Base-by-base conservation (phyloP, 2,329 filamentous ascomycete species). In the Stemphylium vesicarium region DNA sequence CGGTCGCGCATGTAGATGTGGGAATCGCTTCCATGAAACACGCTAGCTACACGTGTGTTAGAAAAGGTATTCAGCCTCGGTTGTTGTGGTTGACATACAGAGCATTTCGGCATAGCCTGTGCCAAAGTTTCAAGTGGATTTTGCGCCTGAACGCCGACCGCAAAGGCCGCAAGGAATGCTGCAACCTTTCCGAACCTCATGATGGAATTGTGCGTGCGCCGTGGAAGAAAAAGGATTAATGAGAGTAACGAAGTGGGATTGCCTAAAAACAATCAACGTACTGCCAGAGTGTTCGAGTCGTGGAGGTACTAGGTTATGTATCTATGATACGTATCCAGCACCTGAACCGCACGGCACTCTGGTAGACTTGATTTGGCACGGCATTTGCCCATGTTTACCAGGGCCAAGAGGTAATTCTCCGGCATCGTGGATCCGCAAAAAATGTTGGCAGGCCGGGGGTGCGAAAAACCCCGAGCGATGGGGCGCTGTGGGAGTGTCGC, bases 1-100 rank as follows among this genome's bases (percentile, higher is more conserved):
- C 75, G 1, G 67, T 55, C 4, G 70, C 62, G 53, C 78, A 80
- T 9, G 57, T 58, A 1, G 78, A 79, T 55, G 68, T 60, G 4
- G 71, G 62, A 16, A 76, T 54, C 2, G 64, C 61, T 20, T 54
- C n/a, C 22, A 35, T 53, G 18, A 69, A 59, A 50, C 66, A 69
- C 22, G 41, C 24, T 32, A 68, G 32, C 66, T 69, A 22, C 3
- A 42, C n/a, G 31, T 9, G 15, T 26, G 32, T 64, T 18, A 60
- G 59, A 24, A 26, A 20, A 13, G 22, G 7, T 9, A 5, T 43
- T 29, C 13, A 24, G 13, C 8, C 7, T 7, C 9, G 11, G n/a
- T 2, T 24, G 33, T 31, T 12, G 11, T 11, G 18, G 36, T 20
- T 13, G 16, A 57, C 63, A 20, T 64, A 65, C 63, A 20, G 63